Evolutionary conservation across 2,329 filamentous ascomycete species (phyloP), one percentile per base, ranked within the genome.

Genomic region (Alternaria rosae): DNA sequence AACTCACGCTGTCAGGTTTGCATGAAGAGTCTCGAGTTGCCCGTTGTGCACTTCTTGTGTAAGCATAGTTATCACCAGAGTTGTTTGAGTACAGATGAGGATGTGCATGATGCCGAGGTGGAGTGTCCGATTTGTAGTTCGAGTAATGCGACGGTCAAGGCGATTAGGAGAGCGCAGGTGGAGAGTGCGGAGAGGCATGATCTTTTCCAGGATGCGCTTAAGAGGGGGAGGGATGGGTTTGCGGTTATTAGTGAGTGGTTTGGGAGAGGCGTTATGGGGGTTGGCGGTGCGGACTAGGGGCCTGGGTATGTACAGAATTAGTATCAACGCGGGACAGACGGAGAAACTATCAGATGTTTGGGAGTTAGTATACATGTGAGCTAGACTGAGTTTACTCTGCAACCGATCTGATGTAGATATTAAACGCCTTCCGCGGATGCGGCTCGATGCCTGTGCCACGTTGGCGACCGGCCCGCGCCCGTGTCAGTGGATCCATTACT

Each of bases 21-120:
- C 77, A 89, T 88, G 15, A 87, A 89, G 38, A 85, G 88, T 25
- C 85, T 98, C 17, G 94, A 97, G 68, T 84, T 98, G 12, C 95
- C 95, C 0, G 92, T 90, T 0, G 94, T 99, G 50, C 95, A 99
- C 77, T 99, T 99, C 78, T 81, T 99, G 66, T 99, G 95, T 83
- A 97, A 97, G 78, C 95, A 99, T 78, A 94, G 91, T 63, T 99
- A 97, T 84, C 95, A 99, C 77, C 92, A 97, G 81, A 86, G 92
- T 47, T 99, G 94, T 79, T 82, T 99, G 43, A 92, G 92, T 75
- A 83, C 85, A 6, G 81, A 82, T 28, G 84, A 86, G 21, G 90
- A 90, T 53, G 80, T 82, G 10, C 84, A 86, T 32, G 89, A 90
- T 54, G 84, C 87, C 10, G 84, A 88, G 41, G 86, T 89, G 0